Conservation (phyloP, 129 eudicot genomes). For the Deinandra increscens region DNA sequence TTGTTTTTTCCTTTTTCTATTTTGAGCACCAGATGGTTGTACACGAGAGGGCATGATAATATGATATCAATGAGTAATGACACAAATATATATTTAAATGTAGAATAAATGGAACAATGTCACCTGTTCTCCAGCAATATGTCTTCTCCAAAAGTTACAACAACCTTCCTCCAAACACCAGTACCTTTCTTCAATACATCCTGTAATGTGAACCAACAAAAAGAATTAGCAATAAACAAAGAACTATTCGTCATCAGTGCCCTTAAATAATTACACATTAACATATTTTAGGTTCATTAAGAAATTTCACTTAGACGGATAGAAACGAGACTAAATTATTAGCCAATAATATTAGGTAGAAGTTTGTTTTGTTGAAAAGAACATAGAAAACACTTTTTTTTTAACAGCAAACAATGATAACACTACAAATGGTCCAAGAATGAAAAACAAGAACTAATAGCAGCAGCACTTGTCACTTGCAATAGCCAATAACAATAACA, state of each 20-base stretch:
- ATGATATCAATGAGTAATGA: too few species aligned
- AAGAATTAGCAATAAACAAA: neutral
- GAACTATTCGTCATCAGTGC: too few species aligned
- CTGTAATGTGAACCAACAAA: constrained; percentile 41
- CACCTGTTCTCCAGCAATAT: constrained; percentile 68
- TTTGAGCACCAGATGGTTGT: too few species aligned
- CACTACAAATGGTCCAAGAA: too few species aligned
- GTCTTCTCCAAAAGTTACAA: constrained; percentile 85
- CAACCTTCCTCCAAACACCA: constrained; percentile 89
- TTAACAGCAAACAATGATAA: too few species aligned
- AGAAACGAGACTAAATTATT: neutral
- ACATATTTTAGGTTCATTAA: neutral
- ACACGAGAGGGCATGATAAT: too few species aligned
- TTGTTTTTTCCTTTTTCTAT: too few species aligned
- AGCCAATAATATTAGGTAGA: neutral
- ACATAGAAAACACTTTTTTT: neutral
- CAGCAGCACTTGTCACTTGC: too few species aligned
- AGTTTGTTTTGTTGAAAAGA: neutral
- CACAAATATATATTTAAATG: too few species aligned
- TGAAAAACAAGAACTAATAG: too few species aligned
- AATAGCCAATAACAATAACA: too few species aligned
- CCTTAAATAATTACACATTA: neutral
- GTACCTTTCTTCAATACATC: constrained; percentile 84
- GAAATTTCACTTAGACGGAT: neutral
- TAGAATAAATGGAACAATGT: too few species aligned